A percentile compares a stretch with the other conserved stretches of the same genome.
phyloP scores from a whole-genome alignment of 176 grass and related monocot species.

The Echinochloa phyllopogon region DNA sequence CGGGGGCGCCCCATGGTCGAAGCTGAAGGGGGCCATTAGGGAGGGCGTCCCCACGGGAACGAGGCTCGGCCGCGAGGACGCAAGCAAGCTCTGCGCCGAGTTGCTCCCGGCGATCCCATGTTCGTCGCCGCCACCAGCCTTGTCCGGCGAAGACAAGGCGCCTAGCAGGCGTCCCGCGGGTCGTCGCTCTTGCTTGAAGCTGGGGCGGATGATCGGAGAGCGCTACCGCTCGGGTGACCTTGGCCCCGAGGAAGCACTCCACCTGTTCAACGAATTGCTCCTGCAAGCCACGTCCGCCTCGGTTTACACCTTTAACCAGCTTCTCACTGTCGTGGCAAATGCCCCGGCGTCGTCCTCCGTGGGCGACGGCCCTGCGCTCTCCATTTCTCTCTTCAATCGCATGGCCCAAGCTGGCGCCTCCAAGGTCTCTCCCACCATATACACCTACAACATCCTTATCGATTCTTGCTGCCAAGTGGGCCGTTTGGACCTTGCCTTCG shows the following conservation, averaged over 20 bases:
- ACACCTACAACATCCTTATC: constrained; percentile 6
- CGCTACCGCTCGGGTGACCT: neutral
- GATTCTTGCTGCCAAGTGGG: neutral
- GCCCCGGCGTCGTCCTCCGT: neutral
- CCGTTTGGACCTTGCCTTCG: neutral
- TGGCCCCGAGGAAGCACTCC: neutral
- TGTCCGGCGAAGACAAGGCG: neutral
- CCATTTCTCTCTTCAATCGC: constrained; percentile 22
- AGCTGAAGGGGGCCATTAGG: too few relatives aligned
- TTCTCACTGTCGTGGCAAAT: neutral
- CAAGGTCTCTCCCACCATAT: neutral
- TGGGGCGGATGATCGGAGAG: neutral
- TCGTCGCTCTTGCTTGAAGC: neutral
- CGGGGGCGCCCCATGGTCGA: too few relatives aligned
- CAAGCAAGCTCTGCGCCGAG: neutral
- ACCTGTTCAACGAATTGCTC: constrained; percentile 35
- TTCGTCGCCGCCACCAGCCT: neutral
- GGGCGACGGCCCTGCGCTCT: neutral
- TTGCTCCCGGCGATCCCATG: neutral
- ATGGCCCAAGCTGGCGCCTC: neutral
- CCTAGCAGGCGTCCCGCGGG: neutral
- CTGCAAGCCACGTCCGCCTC: neutral
- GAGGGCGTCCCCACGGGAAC: too few relatives aligned
- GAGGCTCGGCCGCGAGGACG: neutral
- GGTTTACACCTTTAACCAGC: neutral